A percentile compares a stretch with the other conserved stretches of the same genome.
These are phyloP conservation scores for Penicillium crystallinum DNA, from an alignment of 495 filamentous ascomycete genomes.

Conservation along the genomic window DNA sequence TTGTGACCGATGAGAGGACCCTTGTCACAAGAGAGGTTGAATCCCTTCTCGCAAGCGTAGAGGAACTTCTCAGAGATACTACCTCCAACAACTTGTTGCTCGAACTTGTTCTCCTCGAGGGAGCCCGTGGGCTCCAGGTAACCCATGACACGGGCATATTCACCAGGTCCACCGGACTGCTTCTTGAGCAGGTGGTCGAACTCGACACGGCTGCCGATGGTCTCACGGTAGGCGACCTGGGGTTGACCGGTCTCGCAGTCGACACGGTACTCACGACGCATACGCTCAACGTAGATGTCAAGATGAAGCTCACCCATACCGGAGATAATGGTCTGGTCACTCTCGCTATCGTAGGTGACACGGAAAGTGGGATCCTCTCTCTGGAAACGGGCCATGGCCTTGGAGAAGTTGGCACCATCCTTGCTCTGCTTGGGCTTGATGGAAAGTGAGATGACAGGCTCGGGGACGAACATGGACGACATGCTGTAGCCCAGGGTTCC, in stretches of 20 bases:
- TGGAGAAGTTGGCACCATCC: constrained; percentile 91
- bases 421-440: constrained; percentile 95
- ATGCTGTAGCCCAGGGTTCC: constrained; percentile 89
- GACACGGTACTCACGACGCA: constrained; percentile 95
- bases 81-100: constrained; percentile 81
- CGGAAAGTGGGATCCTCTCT: constrained; percentile 98
- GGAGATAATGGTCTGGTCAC: constrained; percentile 92
- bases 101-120: constrained; percentile 75
- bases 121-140: constrained; percentile 80
- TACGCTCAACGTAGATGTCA: constrained; percentile 96
- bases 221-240: constrained; percentile 97
- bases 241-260: constrained; percentile 94
- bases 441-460: constrained; percentile 94
- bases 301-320: constrained; percentile 99
- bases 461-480: constrained; percentile 98
- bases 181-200: constrained; percentile 96
- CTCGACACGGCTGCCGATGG: constrained; percentile 65
- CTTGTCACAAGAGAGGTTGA: constrained; percentile 76
- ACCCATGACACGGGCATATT: constrained; percentile 90
- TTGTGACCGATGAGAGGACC: constrained; percentile 91
- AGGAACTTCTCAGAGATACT: constrained; percentile 95
- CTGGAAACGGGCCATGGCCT: constrained; percentile 98
- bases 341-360: constrained; percentile 84
- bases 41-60: constrained; percentile 93
- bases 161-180: constrained; percentile 93